Conservation (phyloP, 129 eudicot species). For the Escallonia herrerae region DNA sequence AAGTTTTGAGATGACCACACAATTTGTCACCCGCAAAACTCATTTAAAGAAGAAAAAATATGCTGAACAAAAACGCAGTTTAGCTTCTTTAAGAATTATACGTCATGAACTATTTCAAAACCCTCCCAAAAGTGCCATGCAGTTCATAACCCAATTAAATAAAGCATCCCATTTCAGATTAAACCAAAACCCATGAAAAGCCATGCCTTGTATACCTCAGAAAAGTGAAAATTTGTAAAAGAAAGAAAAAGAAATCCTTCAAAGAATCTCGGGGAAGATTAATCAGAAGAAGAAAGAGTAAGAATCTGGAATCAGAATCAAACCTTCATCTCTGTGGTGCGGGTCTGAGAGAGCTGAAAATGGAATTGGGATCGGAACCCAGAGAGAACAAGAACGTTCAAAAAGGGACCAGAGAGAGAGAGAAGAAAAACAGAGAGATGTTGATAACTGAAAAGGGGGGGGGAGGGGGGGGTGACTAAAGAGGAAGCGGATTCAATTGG, state of each 20-base stretch:
- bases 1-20: neutral
- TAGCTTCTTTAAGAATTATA: too few relatives aligned
- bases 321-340: conserved; percentile 46
- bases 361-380: conserved; percentile 16
- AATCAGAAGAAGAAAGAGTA: conserved; percentile 1
- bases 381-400: too few relatives aligned
- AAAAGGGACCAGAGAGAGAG: too few relatives aligned
- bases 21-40: neutral
- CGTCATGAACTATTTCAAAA: too few relatives aligned
- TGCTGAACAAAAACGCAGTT: too few relatives aligned
- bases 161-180: neutral
- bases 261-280: conserved; percentile 9
- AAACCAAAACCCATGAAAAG: neutral
- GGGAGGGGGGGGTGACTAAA: neutral
- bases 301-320: conserved; percentile 19
- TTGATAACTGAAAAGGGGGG: conserved; percentile 6
- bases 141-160: neutral
- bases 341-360: conserved; percentile 9
- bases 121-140: neutral
- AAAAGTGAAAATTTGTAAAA: neutral
- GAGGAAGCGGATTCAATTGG: conserved; percentile 20
- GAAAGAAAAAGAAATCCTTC: neutral
- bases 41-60: neutral
- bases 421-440: conserved; percentile 6
- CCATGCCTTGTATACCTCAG: neutral